These are phyloP conservation scores for Penicillium salamii DNA, from an alignment of 495 filamentous ascomycete species.

Conservation along the genomic window DNA sequence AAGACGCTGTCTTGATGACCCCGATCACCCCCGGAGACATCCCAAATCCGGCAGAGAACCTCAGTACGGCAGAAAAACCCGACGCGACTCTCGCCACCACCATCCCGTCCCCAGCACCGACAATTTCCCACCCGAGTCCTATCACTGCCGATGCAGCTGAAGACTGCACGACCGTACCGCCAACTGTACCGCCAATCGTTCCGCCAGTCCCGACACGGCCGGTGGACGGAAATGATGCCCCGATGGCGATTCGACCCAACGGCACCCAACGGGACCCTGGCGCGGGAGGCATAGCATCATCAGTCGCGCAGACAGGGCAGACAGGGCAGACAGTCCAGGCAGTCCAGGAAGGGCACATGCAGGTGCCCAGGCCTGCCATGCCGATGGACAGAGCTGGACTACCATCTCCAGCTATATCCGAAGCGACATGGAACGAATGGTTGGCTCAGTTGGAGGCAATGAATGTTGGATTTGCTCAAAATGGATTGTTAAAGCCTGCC, in stretches of 20 bases:
- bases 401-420: no score
- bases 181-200: no score
- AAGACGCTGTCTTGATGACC: slow-evolving; percentile 16
- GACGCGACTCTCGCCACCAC: slow-evolving; percentile 2
- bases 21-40: slow-evolving; percentile 20
- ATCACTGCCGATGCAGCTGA: not conserved
- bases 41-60: not conserved
- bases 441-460: slow-evolving; percentile 9
- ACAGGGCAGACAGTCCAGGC: no score
- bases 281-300: not conserved
- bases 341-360: no score
- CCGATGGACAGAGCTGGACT: no score
- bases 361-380: no score
- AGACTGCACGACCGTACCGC: no score
- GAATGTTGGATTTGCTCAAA: not conserved
- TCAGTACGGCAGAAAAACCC: slow-evolving; percentile 3
- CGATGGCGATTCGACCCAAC: slow-evolving; percentile 1
- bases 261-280: no score
- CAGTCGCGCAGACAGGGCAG: no score
- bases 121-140: slow-evolving; percentile 17
- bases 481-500: not conserved
- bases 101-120: slow-evolving; percentile 13
- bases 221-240: not conserved
- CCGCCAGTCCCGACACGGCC: not conserved
- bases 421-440: slow-evolving; percentile 14